These are phyloP conservation scores for Epichloe hybrida DNA, from an alignment of 2,329 filamentous ascomycete genomes.

Conservation along the genomic window DNA sequence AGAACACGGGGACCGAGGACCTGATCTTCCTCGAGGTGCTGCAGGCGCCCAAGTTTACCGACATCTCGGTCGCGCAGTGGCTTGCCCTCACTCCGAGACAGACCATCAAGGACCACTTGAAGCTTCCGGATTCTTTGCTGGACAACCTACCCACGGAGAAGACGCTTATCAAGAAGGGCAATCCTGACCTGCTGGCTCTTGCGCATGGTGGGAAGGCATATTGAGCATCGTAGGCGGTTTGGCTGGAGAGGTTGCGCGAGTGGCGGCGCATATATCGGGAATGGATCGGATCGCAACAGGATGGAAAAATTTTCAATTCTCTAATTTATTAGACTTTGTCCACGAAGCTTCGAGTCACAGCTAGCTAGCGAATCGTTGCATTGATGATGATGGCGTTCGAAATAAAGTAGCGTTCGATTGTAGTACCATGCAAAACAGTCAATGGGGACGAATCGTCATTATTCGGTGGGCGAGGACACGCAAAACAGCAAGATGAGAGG, in stretches of 20 bases:
- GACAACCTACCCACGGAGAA: constrained; percentile 26
- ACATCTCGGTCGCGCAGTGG: constrained; percentile 45
- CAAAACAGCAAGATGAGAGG: too few species aligned
- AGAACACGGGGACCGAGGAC: constrained; percentile 45
- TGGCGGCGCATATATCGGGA: too few species aligned
- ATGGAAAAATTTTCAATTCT: accelerated
- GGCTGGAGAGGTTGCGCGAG: neutral
- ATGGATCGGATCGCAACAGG: too few species aligned
- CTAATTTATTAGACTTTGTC: too few species aligned
- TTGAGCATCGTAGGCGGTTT: neutral
- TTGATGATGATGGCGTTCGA: too few species aligned
- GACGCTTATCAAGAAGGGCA: constrained; percentile 28
- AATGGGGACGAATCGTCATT: too few species aligned
- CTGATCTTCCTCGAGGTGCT: constrained; percentile 47
- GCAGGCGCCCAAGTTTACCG: constrained; percentile 35
- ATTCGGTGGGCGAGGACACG: too few species aligned
- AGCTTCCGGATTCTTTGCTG: constrained; percentile 22
- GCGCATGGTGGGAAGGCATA: constrained; percentile 10
- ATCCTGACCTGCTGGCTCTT: constrained; percentile 21
- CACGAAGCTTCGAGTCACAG: too few species aligned
- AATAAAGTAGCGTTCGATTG: too few species aligned
- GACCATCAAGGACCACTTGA: constrained; percentile 43
- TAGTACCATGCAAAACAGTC: too few species aligned
- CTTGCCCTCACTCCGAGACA: constrained; percentile 42
- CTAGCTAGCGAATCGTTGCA: too few species aligned